phyloP scores from a whole-genome alignment of 768 basidiomycete genomes.

The Cyclocybe aegerita region DNA sequence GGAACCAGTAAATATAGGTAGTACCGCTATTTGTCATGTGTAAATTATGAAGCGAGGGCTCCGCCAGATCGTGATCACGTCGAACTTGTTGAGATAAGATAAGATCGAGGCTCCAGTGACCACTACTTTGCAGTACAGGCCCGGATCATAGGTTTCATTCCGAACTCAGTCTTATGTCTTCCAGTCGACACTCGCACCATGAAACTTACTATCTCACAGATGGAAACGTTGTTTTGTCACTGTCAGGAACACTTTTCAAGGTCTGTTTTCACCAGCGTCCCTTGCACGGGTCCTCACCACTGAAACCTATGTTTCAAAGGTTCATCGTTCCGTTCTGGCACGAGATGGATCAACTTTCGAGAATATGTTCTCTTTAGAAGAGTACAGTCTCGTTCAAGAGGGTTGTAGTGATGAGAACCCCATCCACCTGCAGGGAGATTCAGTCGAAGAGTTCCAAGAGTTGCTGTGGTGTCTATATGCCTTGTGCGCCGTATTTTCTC shows the following conservation, averaged over 20 bases:
- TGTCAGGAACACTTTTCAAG: constrained; percentile 46
- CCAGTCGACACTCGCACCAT: background rate
- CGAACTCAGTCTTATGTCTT: too few species aligned
- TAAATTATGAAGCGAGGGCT: too few species aligned
- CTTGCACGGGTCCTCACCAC: background rate
- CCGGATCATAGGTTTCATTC: too few species aligned
- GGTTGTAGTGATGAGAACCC: constrained; percentile 52
- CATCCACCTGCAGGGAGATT: constrained; percentile 48
- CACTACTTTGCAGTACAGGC: too few species aligned
- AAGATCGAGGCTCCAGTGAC: too few species aligned
- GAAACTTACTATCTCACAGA: constrained; percentile 39
- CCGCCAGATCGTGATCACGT: too few species aligned
- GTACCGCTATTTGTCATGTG: too few species aligned
- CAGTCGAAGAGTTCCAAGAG: constrained; percentile 48
- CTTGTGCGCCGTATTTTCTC: constrained; percentile 35
- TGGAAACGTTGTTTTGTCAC: constrained; percentile 40
- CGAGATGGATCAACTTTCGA: constrained; percentile 24
- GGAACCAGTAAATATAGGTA: too few species aligned
- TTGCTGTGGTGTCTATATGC: constrained; percentile 54
- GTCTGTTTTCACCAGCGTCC: constrained; percentile 20
- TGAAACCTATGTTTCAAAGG: constrained; percentile 8
- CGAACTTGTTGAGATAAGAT: too few species aligned
- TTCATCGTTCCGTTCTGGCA: constrained; percentile 23
- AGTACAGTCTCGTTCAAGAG: constrained; percentile 28
- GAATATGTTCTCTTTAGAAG: background rate